Conservation (phyloP, 75 land plant genomes). For the Cunninghamia lanceolata region DNA sequence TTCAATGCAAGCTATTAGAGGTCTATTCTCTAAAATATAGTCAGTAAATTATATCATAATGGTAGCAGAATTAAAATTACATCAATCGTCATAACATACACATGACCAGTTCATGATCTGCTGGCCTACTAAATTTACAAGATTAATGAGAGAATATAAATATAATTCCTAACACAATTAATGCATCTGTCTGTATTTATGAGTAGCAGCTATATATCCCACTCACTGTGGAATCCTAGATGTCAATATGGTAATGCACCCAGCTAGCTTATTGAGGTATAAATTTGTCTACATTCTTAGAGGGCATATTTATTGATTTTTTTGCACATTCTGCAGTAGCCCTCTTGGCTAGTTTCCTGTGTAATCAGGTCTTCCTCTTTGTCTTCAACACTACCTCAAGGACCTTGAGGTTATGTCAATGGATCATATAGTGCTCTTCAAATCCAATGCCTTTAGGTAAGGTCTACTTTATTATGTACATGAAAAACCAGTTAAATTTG, state of each 20-base stretch:
- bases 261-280: conserved; percentile 2
- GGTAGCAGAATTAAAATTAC: not conserved
- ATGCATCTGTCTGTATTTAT: not conserved
- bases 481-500: not conserved
- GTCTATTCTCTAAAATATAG: not conserved
- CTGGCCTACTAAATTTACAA: not conserved
- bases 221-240: not conserved
- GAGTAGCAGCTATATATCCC: too few species aligned
- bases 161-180: not conserved
- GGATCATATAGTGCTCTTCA: not conserved
- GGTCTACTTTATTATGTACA: conserved; percentile 14
- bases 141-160: not conserved
- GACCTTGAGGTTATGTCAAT: not conserved
- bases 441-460: conserved; percentile 3
- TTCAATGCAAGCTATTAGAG: not conserved
- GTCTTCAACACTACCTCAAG: not conserved
- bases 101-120: not conserved
- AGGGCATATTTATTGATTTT: not conserved
- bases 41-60: not conserved
- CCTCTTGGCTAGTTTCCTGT: not conserved
- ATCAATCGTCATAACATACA: not conserved
- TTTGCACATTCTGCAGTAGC: not conserved
- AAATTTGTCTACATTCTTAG: conserved; percentile 2
- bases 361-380: not conserved
- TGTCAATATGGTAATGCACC: not conserved